Evolutionary conservation across 2,329 filamentous ascomycete species (phyloP), one percentile per base, ranked within the genome.

Genomic region (Xylariaceae sp.): DNA sequence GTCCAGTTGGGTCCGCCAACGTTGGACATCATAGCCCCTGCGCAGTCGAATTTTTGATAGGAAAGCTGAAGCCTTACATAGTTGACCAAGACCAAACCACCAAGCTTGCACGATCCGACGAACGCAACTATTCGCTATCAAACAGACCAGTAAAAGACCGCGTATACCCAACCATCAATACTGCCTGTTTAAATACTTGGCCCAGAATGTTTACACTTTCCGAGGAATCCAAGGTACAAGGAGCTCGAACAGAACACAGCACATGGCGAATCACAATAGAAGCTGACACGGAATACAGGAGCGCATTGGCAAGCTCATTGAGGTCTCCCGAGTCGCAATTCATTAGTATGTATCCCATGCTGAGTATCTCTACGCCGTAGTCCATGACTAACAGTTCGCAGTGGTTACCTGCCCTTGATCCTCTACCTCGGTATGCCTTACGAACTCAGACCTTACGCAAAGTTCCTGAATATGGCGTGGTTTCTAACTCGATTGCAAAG

Each of bases 231-330:
- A 97, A 97, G 85, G 91, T 95, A 64, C 53, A 64, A 37, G 32
- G 15, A 29, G 15, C 35, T 9, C 31, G n/a, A n/a, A n/a, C n/a
- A n/a, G n/a, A n/a, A n/a, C n/a, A n/a, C n/a, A n/a, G n/a, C n/a
- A n/a, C n/a, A n/a, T n/a, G n/a, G n/a, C n/a, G n/a, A n/a, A n/a
- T n/a, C n/a, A n/a, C n/a, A n/a, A n/a, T n/a, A n/a, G n/a, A n/a
- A n/a, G 22, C 22, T 26, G 6, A 26, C 22, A 26, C 22, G 6
- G 11, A 6, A 26, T 26, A 53, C 58, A 96, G 91, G 93, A 98
- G 84, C 89, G 93, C 76, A 95, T 98, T 70, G 84, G 87, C 62
- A 91, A 90, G 76, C 79, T 97, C 72, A 93, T 98, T 66, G 93
- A 97, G 69, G 74, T 96, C 65, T 93, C 89, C 49, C 83, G 90